Percentiles rank a stretch among this genome's conserved stretches.
phyloP scores from a whole-genome alignment of 306 rosid species.

The Lathyrus sativus region DNA sequence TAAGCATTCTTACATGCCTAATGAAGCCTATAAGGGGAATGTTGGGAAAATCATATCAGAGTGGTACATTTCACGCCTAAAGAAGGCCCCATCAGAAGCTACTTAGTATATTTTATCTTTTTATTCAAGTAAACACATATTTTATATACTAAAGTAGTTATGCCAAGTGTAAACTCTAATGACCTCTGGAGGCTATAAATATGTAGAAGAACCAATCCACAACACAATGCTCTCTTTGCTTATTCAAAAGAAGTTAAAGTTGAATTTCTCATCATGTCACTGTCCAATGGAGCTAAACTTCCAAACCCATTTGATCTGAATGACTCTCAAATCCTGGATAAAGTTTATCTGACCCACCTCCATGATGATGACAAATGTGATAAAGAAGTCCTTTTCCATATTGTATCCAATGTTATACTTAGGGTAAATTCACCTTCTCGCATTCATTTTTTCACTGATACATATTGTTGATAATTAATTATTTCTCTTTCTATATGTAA shows the following conservation, averaged over 20 bases:
- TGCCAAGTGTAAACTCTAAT: conserved; percentile 37
- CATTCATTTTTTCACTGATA: background rate
- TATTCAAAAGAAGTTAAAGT: background rate
- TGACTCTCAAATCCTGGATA: conserved; percentile 39
- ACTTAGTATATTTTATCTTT: conserved; percentile 24
- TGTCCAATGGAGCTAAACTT: conserved; percentile 20
- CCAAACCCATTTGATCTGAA: conserved; percentile 34
- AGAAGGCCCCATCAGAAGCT: conserved; percentile 39
- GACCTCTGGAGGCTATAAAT: conserved; percentile 29
- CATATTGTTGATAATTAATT: background rate
- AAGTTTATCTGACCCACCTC: conserved; percentile 43
- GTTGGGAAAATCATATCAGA: conserved; percentile 33
- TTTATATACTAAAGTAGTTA: conserved; percentile 28
- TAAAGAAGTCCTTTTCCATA: conserved; percentile 29
- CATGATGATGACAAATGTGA: conserved; percentile 40
- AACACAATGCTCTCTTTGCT: conserved; percentile 27
- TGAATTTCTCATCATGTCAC: conserved; percentile 35
- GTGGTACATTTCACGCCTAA: conserved; percentile 31
- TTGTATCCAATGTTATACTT: conserved; percentile 38
- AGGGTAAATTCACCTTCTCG: conserved; percentile 19
- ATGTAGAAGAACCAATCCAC: conserved; percentile 8
- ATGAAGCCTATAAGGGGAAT: conserved; percentile 24
- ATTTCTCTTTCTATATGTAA: background rate
- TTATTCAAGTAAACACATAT: background rate
- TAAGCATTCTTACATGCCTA: background rate